Conservation (phyloP, 768 basidiomycete species). For the Pulveroboletus sp. region DNA sequence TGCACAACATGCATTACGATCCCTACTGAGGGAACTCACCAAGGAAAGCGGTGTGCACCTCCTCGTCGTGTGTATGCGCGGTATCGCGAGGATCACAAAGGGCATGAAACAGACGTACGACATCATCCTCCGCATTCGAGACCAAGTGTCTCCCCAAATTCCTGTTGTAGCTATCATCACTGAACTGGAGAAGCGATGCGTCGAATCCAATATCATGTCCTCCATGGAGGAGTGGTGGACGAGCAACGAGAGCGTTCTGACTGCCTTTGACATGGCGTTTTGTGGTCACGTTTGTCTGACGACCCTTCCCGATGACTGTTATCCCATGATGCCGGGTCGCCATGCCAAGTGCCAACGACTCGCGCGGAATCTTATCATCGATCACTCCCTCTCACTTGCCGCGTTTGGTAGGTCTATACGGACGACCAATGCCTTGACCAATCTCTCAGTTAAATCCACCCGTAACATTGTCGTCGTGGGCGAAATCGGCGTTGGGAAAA, state of each 20-base stretch:
- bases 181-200: slow-evolving; percentile 22
- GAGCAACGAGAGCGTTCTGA: not conserved
- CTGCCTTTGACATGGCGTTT: slow-evolving; percentile 12
- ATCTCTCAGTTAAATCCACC: slow-evolving; percentile 13
- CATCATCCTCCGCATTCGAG: slow-evolving; percentile 13
- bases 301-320: slow-evolving; percentile 17
- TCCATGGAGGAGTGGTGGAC: slow-evolving; percentile 27
- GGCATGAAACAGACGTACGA: slow-evolving; percentile 21
- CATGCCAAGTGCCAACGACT: slow-evolving; percentile 14
- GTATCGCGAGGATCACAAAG: slow-evolving; percentile 14
- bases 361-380: slow-evolving; percentile 19
- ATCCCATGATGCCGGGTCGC: slow-evolving; percentile 17
- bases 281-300: slow-evolving; percentile 22
- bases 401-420: not conserved
- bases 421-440: slow-evolving; percentile 5
- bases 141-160: slow-evolving; percentile 17
- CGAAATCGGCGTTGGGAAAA: slow-evolving; percentile 30
- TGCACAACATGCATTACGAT: slow-evolving; percentile 17
- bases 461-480: slow-evolving; percentile 38
- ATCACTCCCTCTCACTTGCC: slow-evolving; percentile 16
- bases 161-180: slow-evolving; percentile 26
- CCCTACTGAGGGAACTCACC: slow-evolving; percentile 15
- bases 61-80: slow-evolving; percentile 24
- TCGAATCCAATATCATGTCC: slow-evolving; percentile 1
- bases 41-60: slow-evolving; percentile 25